A percentile compares a stretch with the other conserved stretches of the same genome.
Evolutionary conservation across 306 rosid species (phyloP).

Genomic region (Glycyrrhiza uralensis): DNA sequence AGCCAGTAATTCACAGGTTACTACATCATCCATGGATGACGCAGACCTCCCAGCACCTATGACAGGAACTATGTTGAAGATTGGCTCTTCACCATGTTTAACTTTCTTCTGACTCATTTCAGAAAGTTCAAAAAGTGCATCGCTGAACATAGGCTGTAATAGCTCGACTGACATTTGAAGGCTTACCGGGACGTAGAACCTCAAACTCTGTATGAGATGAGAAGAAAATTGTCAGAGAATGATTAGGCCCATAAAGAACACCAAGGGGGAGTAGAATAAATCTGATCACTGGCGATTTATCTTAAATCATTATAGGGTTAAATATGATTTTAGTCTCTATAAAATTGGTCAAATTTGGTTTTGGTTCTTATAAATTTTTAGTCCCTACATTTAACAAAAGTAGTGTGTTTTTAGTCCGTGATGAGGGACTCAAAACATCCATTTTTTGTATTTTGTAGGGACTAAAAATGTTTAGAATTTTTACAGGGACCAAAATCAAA

Average conservation of each 20-base stretch:
- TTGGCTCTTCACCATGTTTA: constrained; percentile 43
- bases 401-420: no score
- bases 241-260: constrained; percentile 4
- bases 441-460: no score
- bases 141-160: constrained; percentile 46
- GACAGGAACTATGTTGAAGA: constrained; percentile 88
- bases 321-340: no score
- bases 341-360: no score
- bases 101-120: constrained; percentile 38
- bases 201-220: constrained; percentile 54
- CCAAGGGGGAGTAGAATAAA: neutral
- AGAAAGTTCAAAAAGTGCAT: constrained; percentile 57
- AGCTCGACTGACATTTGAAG: constrained; percentile 49
- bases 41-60: constrained; percentile 67
- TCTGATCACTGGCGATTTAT: neutral
- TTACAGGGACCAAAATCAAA: no score
- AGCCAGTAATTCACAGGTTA: constrained; percentile 82
- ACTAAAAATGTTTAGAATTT: no score
- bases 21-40: constrained; percentile 54
- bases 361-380: no score
- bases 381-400: no score
- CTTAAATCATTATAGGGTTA: no score
- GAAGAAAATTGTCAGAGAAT: neutral
- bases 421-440: no score
- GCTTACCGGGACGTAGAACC: constrained; percentile 65